These are phyloP conservation scores for Tothia fuscella DNA, from an alignment of 2,329 filamentous ascomycete species.

Conservation along the genomic window DNA sequence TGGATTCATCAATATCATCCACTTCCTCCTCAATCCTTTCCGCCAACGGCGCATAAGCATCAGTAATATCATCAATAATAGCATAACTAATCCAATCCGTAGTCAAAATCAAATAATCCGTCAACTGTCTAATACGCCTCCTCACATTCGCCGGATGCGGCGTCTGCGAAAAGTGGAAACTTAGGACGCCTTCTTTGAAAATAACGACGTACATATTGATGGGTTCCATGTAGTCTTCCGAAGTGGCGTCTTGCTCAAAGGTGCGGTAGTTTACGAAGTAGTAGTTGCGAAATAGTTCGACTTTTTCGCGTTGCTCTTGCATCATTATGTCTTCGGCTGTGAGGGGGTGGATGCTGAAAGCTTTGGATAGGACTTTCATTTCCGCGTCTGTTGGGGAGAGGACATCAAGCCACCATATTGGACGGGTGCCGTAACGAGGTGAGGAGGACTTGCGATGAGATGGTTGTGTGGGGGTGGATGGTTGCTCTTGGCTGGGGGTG, in stretches of 20 bases:
- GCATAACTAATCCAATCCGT: conserved; percentile 98
- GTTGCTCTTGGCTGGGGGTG: conserved; percentile 5
- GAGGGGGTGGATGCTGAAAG: conserved; percentile 90
- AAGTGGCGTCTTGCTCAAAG: conserved; percentile 88
- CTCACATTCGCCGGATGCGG: conserved; percentile 95
- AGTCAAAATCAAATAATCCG: conserved; percentile 83
- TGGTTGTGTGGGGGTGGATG: conserved; percentile 20
- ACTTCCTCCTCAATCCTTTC: conserved; percentile 91
- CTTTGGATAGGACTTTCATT: conserved; percentile 85
- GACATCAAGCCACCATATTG: conserved; percentile 95
- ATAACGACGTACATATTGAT: conserved; percentile 97
- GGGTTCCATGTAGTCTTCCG: conserved; percentile 82
- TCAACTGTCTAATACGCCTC: conserved; percentile 80
- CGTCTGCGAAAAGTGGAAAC: conserved; percentile 93
- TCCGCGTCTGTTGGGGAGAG: conserved; percentile 83
- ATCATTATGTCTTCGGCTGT: conserved; percentile 96
- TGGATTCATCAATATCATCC: conserved; percentile 89
- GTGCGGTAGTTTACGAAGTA: conserved; percentile 98
- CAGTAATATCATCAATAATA: conserved; percentile 95
- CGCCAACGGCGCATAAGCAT: conserved; percentile 87
- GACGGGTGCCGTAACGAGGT: conserved; percentile 57
- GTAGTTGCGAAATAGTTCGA: conserved; percentile 93
- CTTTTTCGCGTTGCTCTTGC: conserved; percentile 94
- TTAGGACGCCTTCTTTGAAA: conserved; percentile 88
- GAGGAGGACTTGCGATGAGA: neutral